Evolutionary conservation across 2,329 filamentous ascomycete species (phyloP), one percentile per base, ranked within the genome.

Genomic region (Aspergillus latus): DNA sequence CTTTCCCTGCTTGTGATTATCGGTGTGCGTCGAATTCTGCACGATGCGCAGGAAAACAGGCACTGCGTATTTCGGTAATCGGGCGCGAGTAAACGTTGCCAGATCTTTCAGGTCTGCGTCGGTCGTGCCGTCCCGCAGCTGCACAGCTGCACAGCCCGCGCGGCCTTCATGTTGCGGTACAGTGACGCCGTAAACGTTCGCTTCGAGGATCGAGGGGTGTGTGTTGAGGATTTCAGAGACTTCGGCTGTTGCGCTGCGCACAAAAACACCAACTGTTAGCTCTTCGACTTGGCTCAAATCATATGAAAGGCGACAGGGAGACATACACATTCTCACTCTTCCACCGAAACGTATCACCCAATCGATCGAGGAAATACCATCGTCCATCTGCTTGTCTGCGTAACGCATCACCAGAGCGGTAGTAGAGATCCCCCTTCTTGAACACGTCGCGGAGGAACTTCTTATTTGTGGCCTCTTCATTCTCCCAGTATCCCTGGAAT

Each of bases 1-100:
- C 70, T 92, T 92, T 68, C 90, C 89, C 73, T 91, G 88, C 74
- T 92, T 92, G 69, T 90, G 88, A 64, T 91, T 92, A 5, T 86
- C 82, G 39, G 72, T 75, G 56, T 75, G 73, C 7, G 65, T 65
- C 4, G 71, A 58, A 8, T 66, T 69, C 29, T 80, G 74, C 21
- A 88, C 80, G 15, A 90, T 72, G 0, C 88, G 78, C 43, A 92
- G 65, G 74, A 92, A 92, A 1, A 91, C 73, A 0, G 89, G 89
- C 1, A 92, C 87, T 0, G 89, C 89, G 65, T 92, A 92, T 59
- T 80, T 82, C 0, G 89, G 89, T 26, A 92, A 76, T 49, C 83
- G 78, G 11, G 78, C 77, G 5, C 82, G 80, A 2, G 80, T 79
- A 65, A 87, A 84, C 72, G 70, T 77, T 9, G 89, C 73, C 8